Base-by-base conservation (phyloP, 805 yeast genomes). In the Pichia heedii region DNA sequence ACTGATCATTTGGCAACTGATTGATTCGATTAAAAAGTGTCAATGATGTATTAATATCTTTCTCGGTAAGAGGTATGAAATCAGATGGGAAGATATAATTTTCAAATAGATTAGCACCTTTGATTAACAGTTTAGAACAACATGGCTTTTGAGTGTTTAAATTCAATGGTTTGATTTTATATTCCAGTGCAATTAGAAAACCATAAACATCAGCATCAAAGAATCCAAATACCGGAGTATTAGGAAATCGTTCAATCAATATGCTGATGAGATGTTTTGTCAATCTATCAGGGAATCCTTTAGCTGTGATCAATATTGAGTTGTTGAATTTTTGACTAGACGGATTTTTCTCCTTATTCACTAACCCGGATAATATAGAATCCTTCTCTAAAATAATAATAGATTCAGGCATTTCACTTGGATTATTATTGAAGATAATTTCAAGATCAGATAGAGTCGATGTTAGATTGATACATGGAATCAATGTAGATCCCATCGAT, bases 151-250 rank as follows among this genome's bases (percentile, higher is more conserved):
- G 9, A 16, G 2, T n/a, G 16, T n/a, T 18, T 5, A 3, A 6
- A 18, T 32, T 32, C 20, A 32, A 7, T 13, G 35, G 37, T 20
- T 40, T 38, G 2, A 15, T 13, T 38, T 50, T 55, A 58, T 54
- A 70, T 43, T 69, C 71, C 22, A 65, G 54, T 44, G 69, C 61
- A 29, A 81, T 81, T 50, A 68, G 67, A 10, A 78, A 54, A 0
- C 88, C 88, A 54, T 76, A 76, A 3, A 82, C 73, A 50, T 81
- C 88, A 15, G 81, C 70, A 54, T 81, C 88, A 22, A 79, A 77
- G 29, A 74, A 63, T 1, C 73, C 77, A 19, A 56, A 54, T 1
- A 76, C 54, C 1, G 74, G 74, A 1, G 67, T 53, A 0, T 40
- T 10, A 0, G 22, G 10, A 21, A 42, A 52, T 16, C 44, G 50